Conservation (phyloP, 2,329 filamentous ascomycete genomes). For the Pyrenophora teres region DNA sequence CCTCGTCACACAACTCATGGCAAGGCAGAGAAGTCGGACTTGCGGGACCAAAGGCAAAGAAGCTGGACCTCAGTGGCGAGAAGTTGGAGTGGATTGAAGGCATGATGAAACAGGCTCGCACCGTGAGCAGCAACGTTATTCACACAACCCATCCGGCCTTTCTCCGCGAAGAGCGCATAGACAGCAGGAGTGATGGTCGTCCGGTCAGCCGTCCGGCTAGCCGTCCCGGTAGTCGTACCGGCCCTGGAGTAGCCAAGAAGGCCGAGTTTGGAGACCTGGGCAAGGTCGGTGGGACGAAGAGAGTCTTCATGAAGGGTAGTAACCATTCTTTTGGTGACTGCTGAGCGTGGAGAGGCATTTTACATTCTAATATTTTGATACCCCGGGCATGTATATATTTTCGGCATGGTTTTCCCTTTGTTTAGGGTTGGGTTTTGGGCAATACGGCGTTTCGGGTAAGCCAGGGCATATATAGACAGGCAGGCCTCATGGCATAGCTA, state of each 20-base stretch:
- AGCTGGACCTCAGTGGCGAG: constrained; percentile 68
- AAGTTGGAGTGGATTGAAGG: constrained; percentile 81
- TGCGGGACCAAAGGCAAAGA: constrained; percentile 69
- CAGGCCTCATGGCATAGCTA: constrained; percentile 6
- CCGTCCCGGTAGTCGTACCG: constrained; percentile 29
- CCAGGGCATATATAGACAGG: constrained; percentile 3
- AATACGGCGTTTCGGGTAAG: not conserved
- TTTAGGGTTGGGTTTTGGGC: not conserved
- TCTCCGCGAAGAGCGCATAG: constrained; percentile 24
- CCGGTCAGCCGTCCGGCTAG: not conserved
- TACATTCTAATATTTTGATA: constrained; percentile 10
- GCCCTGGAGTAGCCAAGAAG: constrained; percentile 25
- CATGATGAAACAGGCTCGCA: constrained; percentile 78
- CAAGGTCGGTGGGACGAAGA: constrained; percentile 73
- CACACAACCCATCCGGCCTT: constrained; percentile 22
- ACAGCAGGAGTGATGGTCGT: constrained; percentile 36
- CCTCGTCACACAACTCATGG: constrained; percentile 42
- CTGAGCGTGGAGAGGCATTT: not conserved
- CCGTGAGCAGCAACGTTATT: constrained; percentile 64
- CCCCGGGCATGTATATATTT: constrained; percentile 4
- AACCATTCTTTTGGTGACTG: constrained; percentile 15
- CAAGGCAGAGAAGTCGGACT: constrained; percentile 62
- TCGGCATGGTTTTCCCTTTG: not conserved
- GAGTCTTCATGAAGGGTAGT: constrained; percentile 63
- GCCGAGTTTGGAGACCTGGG: constrained; percentile 69